These are phyloP conservation scores for Starmerella stigmatis DNA, from an alignment of 805 yeast genomes.

Conservation along the genomic window DNA sequence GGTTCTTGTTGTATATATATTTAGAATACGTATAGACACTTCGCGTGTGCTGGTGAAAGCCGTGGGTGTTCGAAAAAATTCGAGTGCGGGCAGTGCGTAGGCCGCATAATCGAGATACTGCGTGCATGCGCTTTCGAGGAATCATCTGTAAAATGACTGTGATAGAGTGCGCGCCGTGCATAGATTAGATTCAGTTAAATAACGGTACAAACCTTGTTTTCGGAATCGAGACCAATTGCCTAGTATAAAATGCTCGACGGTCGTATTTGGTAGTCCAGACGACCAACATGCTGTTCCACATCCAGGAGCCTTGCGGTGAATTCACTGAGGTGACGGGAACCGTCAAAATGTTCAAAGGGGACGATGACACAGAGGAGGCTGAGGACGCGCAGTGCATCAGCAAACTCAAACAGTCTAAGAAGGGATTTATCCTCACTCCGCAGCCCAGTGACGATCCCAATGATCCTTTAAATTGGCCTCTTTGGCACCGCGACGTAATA, in stretches of 20 bases:
- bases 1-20: too few species aligned
- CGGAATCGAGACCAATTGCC: too few species aligned
- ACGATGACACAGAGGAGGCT: neutral
- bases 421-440: conserved; percentile 44
- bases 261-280: too few species aligned
- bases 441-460: conserved; percentile 56
- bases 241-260: too few species aligned
- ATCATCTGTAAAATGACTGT: too few species aligned
- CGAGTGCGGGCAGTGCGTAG: too few species aligned
- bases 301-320: neutral
- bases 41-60: too few species aligned
- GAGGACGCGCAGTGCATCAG: neutral
- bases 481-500: conserved; percentile 37
- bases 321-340: neutral
- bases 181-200: neutral
- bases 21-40: too few species aligned
- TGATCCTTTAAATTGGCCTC: conserved; percentile 58
- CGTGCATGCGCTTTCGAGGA: too few species aligned
- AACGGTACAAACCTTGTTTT: neutral
- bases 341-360: neutral
- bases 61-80: too few species aligned
- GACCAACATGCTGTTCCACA: neutral
- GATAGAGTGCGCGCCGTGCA: too few species aligned
- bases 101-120: too few species aligned
- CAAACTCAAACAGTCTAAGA: neutral